Conservation (phyloP, 225 moss, liverwort and hornwort genomes). For the Rhytidiadelphus loreus region DNA sequence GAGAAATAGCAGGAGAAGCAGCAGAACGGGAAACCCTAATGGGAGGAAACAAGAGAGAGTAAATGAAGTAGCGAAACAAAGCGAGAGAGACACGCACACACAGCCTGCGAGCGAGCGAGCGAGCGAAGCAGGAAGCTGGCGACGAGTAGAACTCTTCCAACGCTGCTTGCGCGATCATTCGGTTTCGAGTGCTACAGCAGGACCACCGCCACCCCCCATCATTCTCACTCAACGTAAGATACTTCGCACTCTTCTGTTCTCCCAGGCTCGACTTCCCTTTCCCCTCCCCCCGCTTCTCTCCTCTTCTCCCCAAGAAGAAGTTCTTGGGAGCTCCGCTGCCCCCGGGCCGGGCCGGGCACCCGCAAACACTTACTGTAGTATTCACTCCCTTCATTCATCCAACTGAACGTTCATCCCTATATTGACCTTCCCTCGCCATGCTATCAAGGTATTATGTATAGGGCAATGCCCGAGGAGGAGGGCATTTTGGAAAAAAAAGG, state of each 20-base stretch:
- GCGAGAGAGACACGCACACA: not conserved
- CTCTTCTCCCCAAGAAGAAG: not conserved
- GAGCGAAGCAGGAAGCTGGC: not conserved
- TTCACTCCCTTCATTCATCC: not conserved
- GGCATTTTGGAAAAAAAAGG: too few species aligned
- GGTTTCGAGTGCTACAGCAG: not conserved
- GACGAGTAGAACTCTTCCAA: not conserved
- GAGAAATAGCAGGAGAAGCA: not conserved
- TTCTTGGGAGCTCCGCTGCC: slow-evolving; percentile 32
- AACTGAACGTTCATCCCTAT: not conserved
- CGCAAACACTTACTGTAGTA: not conserved
- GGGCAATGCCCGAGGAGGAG: too few species aligned
- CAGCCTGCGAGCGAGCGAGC: not conserved
- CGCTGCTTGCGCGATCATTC: slow-evolving; percentile 1
- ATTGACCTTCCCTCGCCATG: too few species aligned
- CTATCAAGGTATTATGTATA: too few species aligned
- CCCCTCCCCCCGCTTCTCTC: not conserved
- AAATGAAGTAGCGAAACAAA: not conserved
- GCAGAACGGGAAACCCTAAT: slow-evolving; percentile 7
- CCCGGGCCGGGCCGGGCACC: not conserved
- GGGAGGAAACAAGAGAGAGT: not conserved
- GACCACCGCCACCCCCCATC: not conserved
- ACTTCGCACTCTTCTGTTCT: not conserved
- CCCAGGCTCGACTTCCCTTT: not conserved
- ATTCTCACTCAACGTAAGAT: not conserved